Percentiles rank a stretch among this genome's conserved stretches.
phyloP scores from a whole-genome alignment of 2,329 filamentous ascomycete species.

The Boeremia lycopersici region DNA sequence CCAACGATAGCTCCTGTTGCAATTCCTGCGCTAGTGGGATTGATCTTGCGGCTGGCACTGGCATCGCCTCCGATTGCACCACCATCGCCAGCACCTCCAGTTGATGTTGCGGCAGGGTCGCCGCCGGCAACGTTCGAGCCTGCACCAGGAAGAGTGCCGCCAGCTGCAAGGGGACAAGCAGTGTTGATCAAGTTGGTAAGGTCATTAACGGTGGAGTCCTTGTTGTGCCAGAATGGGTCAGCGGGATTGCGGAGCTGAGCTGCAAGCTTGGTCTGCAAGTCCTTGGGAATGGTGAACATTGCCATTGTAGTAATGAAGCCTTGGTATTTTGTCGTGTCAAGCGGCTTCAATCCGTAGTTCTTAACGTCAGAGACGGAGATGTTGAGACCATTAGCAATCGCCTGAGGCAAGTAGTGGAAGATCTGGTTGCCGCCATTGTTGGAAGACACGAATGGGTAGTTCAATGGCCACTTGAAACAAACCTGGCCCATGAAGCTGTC shows the following conservation, averaged over 20 bases:
- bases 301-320: constrained; percentile 84
- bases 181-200: constrained; percentile 84
- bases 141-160: constrained; percentile 48
- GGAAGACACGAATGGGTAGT: constrained; percentile 80
- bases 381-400: constrained; percentile 69
- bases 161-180: constrained; percentile 71
- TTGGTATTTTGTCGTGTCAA: constrained; percentile 70
- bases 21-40: constrained; percentile 70
- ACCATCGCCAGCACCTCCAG: constrained; percentile 50
- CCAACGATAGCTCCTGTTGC: constrained; percentile 78
- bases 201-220: constrained; percentile 67
- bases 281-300: constrained; percentile 54
- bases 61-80: constrained; percentile 59
- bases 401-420: constrained; percentile 76
- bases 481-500: constrained; percentile 79
- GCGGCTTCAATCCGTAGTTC: constrained; percentile 75
- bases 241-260: constrained; percentile 73
- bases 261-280: constrained; percentile 62
- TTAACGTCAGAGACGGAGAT: constrained; percentile 58
- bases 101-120: constrained; percentile 44
- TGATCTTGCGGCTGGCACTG: constrained; percentile 61
- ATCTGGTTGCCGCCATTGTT: constrained; percentile 81
- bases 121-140: constrained; percentile 48
- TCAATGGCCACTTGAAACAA: constrained; percentile 79
- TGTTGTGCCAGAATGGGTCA: constrained; percentile 76